A percentile compares a stretch with the other conserved stretches of the same genome.
phyloP scores from a whole-genome alignment of 805 yeast genomes.

The Pichia phayaonensis region DNA sequence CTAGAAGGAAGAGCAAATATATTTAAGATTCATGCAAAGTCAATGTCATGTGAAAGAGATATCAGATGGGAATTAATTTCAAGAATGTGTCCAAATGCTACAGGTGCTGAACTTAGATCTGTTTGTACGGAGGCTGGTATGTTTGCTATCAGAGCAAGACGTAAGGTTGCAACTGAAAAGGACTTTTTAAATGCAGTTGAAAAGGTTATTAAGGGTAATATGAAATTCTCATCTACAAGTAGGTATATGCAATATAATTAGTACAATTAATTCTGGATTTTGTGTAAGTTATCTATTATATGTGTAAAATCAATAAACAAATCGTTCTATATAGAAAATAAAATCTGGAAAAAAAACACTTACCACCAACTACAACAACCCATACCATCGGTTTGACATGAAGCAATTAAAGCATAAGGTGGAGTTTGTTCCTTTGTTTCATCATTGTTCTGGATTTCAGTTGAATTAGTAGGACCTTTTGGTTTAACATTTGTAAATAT shows the following conservation, averaged over 20 bases:
- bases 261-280: not conserved
- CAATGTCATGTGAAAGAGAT: constrained; percentile 96
- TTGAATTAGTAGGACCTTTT: constrained; percentile 41
- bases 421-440: constrained; percentile 43
- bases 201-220: constrained; percentile 96
- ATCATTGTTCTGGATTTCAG: constrained; percentile 25
- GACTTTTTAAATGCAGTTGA: constrained; percentile 97
- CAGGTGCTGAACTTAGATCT: constrained; percentile 97
- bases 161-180: constrained; percentile 97
- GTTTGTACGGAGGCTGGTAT: constrained; percentile 99
- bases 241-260: constrained; percentile 97
- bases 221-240: constrained; percentile 94
- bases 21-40: constrained; percentile 92
- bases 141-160: constrained; percentile 97
- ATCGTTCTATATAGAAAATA: not conserved
- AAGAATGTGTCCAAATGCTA: constrained; percentile 93
- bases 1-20: constrained; percentile 97
- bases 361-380: constrained; percentile 98
- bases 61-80: constrained; percentile 98
- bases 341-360: not conserved
- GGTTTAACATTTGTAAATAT: constrained; percentile 80
- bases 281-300: not conserved
- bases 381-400: constrained; percentile 95
- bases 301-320: not conserved
- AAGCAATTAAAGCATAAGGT: constrained; percentile 78